A percentile compares a stretch with the other conserved stretches of the same genome.
These are phyloP conservation scores for Globisporangium ultimum DNA, from an alignment of 352 stramenopile species.

Conservation along the genomic window DNA sequence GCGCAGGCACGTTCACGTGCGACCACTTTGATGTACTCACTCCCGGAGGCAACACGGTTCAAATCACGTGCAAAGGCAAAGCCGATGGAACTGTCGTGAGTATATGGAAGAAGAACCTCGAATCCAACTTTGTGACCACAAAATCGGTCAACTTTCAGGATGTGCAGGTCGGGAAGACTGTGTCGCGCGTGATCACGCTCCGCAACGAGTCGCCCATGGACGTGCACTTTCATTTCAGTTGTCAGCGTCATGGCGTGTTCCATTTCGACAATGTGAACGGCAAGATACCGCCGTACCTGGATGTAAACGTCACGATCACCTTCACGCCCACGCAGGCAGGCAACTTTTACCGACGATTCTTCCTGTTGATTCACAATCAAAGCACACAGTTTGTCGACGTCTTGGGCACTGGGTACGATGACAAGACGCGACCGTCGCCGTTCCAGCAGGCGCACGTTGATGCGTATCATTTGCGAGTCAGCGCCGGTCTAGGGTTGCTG, in stretches of 20 bases:
- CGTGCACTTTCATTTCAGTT: slow-evolving; percentile 77
- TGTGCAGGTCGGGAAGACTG: slow-evolving; percentile 51
- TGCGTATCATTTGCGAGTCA: slow-evolving; percentile 58
- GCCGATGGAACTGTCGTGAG: slow-evolving; percentile 61
- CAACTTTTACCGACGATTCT: slow-evolving; percentile 92
- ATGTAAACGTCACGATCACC: slow-evolving; percentile 75
- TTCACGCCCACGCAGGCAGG: slow-evolving; percentile 73
- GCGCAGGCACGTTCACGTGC: slow-evolving; percentile 84
- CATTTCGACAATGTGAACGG: slow-evolving; percentile 78
- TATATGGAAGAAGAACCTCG: slow-evolving; percentile 81
- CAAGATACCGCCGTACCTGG: slow-evolving; percentile 73
- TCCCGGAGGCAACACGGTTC: slow-evolving; percentile 82
- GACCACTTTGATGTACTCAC: slow-evolving; percentile 90
- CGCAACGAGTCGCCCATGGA: slow-evolving; percentile 75
- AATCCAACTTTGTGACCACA: slow-evolving; percentile 65
- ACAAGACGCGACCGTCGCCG: slow-evolving; percentile 86
- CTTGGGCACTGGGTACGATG: slow-evolving; percentile 87
- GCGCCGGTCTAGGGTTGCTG: slow-evolving; percentile 56
- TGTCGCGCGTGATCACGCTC: slow-evolving; percentile 78
- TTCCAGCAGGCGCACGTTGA: slow-evolving; percentile 92
- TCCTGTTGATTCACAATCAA: slow-evolving; percentile 85
- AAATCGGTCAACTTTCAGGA: slow-evolving; percentile 90
- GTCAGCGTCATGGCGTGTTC: slow-evolving; percentile 77
- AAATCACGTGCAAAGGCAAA: slow-evolving; percentile 66
- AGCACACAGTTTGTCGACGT: slow-evolving; percentile 84